Base-by-base conservation (phyloP, 352 stramenopile genomes). In the Pythium rishiriense region DNA sequence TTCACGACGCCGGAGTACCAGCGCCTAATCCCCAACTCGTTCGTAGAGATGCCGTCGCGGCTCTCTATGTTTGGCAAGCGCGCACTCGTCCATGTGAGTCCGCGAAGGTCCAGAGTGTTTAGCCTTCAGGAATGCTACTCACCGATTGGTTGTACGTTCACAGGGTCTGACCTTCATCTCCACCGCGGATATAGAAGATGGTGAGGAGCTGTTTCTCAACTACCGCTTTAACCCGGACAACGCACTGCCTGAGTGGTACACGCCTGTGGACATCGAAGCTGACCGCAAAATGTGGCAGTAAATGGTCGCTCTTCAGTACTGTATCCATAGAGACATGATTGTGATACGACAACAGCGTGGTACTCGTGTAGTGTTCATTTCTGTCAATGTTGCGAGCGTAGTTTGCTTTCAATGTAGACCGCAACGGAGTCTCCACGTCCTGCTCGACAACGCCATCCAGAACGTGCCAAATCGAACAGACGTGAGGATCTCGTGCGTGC, bases 251-350 rank as follows among this genome's bases (percentile, higher is more conserved):
- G 75, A 91, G 12, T 96, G 87, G 87, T 96, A 96, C 71, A 87
- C 85, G 19, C 68, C 87, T 26, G 85, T 96, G 52, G 85, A 96
- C 58, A 48, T 81, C 28, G 87, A 94, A 22, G 85, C 72, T 53
- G 87, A 96, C 64, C 80, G 81, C 15, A 80, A 80, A 26, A 93
- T 96, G 87, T 96, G 87, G 87, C 87, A 91, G 64, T 93, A 54
- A 21, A 62, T 57, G 28, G 15, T 37, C 33, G 5, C 48, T 39
- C 7, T 46, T n/a, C n/a, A n/a, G n/a, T n/a, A n/a, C n/a, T n/a
- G n/a, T n/a, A n/a, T n/a, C n/a, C n/a, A 31, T 55, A 51, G 22
- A 51, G 45, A 51, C 2, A 24, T 14, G 6, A 15, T 10, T 2
- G 6, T 46, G 39, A 39, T 2, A 39, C 33, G 33, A 39, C 33